Evolutionary conservation across 2,329 filamentous ascomycete genomes (phyloP).

Genomic region (Ophiostoma himal-ulmi): DNA sequence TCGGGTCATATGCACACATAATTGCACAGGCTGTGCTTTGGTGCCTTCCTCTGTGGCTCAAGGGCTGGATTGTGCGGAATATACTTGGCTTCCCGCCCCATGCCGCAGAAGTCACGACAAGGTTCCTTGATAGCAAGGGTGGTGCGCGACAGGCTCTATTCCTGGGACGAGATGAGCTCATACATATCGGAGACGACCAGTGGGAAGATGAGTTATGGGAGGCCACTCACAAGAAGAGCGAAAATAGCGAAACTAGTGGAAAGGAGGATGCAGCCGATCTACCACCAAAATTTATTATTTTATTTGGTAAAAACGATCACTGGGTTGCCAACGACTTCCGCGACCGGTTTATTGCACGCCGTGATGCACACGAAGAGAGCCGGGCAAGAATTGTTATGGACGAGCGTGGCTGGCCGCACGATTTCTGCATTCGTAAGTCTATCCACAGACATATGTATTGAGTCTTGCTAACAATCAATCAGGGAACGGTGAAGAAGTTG

Average conservation of each 20-base stretch:
- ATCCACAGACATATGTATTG: neutral
- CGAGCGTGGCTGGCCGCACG: conserved; percentile 51
- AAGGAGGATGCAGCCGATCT: neutral
- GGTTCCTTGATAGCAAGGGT: conserved; percentile 51
- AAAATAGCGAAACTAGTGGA: neutral
- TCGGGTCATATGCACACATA: conserved; percentile 39
- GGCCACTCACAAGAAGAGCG: conserved; percentile 21
- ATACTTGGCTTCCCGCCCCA: conserved; percentile 43
- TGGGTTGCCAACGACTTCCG: conserved; percentile 55
- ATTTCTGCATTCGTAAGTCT: conserved; percentile 52
- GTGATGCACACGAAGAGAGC: conserved; percentile 31
- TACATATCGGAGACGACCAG: conserved; percentile 50
- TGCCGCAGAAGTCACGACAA: conserved; percentile 46
- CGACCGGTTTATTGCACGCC: conserved; percentile 49
- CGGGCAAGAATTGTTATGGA: conserved; percentile 49
- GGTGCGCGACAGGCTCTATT: conserved; percentile 56
- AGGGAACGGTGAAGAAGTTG: conserved; percentile 46
- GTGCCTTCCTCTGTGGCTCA: conserved; percentile 36
- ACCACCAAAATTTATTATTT: conserved; percentile 50
- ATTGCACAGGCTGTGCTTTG: conserved; percentile 40
- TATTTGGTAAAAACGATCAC: conserved; percentile 55
- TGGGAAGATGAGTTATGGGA: conserved; percentile 59
- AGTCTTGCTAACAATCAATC: conserved; percentile 22
- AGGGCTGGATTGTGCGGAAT: conserved; percentile 41
- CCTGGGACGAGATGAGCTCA: conserved; percentile 56